Evolutionary conservation across 1,139 yeast species (phyloP).

Genomic region (Pichia sp.): DNA sequence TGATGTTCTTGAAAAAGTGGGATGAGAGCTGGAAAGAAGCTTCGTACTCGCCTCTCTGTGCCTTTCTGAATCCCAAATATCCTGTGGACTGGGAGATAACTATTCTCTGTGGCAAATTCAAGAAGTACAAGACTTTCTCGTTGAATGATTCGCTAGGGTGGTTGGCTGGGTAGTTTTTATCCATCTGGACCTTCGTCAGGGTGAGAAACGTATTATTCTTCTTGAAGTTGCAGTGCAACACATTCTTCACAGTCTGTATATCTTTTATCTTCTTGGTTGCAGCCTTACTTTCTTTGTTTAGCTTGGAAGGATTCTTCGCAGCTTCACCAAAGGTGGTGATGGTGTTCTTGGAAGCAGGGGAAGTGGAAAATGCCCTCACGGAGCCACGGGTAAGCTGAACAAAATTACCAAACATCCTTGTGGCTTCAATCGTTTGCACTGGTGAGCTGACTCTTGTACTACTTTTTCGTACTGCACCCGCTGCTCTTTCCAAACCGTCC

Average conservation of each 20-base stretch:
- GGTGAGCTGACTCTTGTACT: too few relatives aligned
- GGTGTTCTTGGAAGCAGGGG: constrained; percentile 3
- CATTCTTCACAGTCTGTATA: constrained; percentile 48
- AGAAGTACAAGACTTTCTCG: constrained; percentile 71
- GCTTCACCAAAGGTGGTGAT: constrained; percentile 28
- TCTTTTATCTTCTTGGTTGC: constrained; percentile 19
- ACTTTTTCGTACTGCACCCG: too few relatives aligned
- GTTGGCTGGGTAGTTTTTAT: constrained; percentile 52
- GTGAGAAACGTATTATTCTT: constrained; percentile 82
- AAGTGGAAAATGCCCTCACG: constrained; percentile 10
- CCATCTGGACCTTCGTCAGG: constrained; percentile 67
- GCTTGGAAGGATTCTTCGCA: constrained; percentile 16
- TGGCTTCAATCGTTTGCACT: neutral
- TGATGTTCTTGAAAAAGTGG: constrained; percentile 63
- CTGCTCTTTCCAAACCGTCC: neutral
- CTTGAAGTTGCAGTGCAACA: constrained; percentile 70
- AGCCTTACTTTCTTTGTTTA: constrained; percentile 7
- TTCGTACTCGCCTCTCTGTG: constrained; percentile 86
- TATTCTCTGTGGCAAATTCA: constrained; percentile 76
- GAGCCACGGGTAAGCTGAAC: neutral
- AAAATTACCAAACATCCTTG: neutral
- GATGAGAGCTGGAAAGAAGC: constrained; percentile 88
- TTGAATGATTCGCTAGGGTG: constrained; percentile 59
- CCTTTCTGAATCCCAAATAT: constrained; percentile 68
- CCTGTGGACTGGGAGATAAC: constrained; percentile 67